Conservation (phyloP, 1,284 basidiomycete species). For the Vanrija sp. region DNA sequence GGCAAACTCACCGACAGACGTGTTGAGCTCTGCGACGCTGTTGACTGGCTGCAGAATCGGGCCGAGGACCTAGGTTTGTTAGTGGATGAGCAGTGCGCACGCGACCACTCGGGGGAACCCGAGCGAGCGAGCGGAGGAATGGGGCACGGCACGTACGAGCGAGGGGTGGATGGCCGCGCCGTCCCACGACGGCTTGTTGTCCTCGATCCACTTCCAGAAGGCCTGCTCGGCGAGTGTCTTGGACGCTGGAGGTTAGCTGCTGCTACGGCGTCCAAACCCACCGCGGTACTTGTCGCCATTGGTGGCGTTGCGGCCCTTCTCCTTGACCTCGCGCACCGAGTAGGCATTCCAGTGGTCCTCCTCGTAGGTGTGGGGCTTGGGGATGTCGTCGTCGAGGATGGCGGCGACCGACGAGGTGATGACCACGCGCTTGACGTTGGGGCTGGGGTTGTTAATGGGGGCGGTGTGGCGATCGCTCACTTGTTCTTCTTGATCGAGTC, state of each 20-base stretch:
- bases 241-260: conserved; percentile 16
- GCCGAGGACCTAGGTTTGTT: conserved; percentile 39
- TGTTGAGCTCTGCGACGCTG: conserved; percentile 55
- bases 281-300: conserved; percentile 53
- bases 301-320: conserved; percentile 54
- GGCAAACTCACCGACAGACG: conserved; percentile 48
- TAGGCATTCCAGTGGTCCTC: conserved; percentile 60
- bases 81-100: background rate
- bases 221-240: conserved; percentile 65
- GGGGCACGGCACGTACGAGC: conserved; percentile 47
- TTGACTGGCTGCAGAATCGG: conserved; percentile 56
- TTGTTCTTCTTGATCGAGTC: conserved; percentile 56
- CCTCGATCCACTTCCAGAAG: conserved; percentile 52
- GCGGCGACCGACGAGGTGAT: conserved; percentile 62
- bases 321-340: conserved; percentile 54
- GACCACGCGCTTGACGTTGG: conserved; percentile 61
- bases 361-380: conserved; percentile 10
- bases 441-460: conserved; percentile 26
- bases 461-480: conserved; percentile 32
- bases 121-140: background rate
- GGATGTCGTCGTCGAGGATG: conserved; percentile 46
- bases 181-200: conserved; percentile 58
- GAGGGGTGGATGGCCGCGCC: conserved; percentile 58
- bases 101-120: background rate
- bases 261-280: conserved; percentile 7